Evolutionary conservation across 78 protist genomes (phyloP).

Genomic region (Blattamonas nauphoetae): DNA sequence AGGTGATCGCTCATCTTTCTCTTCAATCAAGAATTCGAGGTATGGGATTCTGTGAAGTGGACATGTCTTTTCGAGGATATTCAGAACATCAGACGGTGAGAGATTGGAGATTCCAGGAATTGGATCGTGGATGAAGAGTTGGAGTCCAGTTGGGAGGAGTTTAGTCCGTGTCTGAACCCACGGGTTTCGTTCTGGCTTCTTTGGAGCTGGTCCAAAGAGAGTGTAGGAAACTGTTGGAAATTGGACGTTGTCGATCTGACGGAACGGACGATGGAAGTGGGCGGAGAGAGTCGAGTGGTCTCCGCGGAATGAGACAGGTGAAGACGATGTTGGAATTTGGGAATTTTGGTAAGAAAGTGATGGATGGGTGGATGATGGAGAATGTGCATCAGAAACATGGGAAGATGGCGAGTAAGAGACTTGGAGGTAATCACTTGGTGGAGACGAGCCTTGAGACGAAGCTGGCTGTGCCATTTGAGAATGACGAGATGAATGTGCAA

Average conservation of each 20-base stretch:
- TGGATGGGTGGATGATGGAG: not conserved
- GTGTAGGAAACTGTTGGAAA: not conserved
- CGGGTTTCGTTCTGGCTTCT: not conserved
- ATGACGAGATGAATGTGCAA: no score
- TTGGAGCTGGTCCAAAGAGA: not conserved
- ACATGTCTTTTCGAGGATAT: not conserved
- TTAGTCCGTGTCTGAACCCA: not conserved
- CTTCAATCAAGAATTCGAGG: not conserved
- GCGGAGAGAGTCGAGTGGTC: not conserved
- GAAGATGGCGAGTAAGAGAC: not conserved
- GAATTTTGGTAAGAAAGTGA: not conserved
- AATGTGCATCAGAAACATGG: not conserved
- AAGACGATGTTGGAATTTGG: not conserved
- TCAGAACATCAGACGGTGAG: not conserved
- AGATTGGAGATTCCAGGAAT: not conserved
- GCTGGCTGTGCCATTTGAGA: no score
- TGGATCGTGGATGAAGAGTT: not conserved
- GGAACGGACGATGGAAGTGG: not conserved
- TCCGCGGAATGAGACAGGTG: no score
- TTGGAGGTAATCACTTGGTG: not conserved
- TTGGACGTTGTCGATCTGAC: not conserved
- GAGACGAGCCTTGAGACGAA: no score
- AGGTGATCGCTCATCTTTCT: not conserved
- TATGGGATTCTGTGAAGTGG: not conserved
- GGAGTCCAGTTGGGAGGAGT: not conserved